phyloP scores from a whole-genome alignment of 1,284 basidiomycete genomes.

The Irpex sp. region DNA sequence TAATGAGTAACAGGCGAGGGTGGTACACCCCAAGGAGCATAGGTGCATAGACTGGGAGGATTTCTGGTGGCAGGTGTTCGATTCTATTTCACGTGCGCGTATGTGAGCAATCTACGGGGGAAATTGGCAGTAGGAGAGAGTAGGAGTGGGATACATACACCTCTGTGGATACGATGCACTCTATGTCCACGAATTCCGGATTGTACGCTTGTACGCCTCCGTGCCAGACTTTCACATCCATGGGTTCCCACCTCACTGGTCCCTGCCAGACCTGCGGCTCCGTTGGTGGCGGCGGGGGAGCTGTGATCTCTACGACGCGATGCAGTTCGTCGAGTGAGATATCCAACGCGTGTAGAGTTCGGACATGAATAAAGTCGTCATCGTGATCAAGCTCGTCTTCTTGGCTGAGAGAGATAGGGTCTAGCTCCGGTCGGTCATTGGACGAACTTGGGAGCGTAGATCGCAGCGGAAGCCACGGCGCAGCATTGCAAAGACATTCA shows the following conservation, averaged over 20 bases:
- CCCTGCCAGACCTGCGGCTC: conserved; percentile 8
- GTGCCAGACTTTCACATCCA: conserved; percentile 76
- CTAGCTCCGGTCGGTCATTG: conserved; percentile 14
- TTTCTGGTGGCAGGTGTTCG: conserved; percentile 76
- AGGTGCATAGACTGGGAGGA: conserved; percentile 78
- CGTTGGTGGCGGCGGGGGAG: conserved; percentile 25
- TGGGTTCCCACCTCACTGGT: conserved; percentile 64
- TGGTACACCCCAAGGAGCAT: conserved; percentile 81
- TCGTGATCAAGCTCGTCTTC: conserved; percentile 30
- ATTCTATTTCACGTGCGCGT: conserved; percentile 50
- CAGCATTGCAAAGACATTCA: conserved; percentile 64
- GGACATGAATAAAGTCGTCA: conserved; percentile 51
- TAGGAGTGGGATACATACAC: conserved; percentile 50
- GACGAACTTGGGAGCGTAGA: conserved; percentile 25
- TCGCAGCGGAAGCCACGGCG: conserved; percentile 52
- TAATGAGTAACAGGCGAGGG: conserved; percentile 77
- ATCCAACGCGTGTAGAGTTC: conserved; percentile 66
- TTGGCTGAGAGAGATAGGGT: not conserved
- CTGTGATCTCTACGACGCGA: conserved; percentile 45
- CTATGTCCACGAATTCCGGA: conserved; percentile 65
- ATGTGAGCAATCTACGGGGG: not conserved
- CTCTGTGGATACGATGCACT: conserved; percentile 86
- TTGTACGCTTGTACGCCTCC: conserved; percentile 81
- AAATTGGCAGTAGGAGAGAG: not conserved
- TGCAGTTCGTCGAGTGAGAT: conserved; percentile 48